Conservation (phyloP, 2,329 filamentous ascomycete genomes). For the Botrytis byssoidea region DNA sequence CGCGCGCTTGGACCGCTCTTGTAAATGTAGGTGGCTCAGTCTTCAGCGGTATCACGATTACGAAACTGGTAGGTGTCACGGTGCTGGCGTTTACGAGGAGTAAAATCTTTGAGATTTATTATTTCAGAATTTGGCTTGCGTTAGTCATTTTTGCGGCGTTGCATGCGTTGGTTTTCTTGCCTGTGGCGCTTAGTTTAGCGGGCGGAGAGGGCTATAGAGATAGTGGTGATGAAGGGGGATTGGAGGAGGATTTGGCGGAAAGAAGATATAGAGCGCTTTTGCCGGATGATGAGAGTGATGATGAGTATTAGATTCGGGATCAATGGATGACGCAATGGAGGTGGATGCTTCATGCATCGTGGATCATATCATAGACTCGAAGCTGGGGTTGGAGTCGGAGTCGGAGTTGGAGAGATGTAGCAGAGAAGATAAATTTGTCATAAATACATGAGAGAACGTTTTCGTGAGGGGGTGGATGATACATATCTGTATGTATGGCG, state of each 20-base stretch:
- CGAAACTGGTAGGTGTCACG: conserved; percentile 86
- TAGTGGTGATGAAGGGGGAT: conserved; percentile 78
- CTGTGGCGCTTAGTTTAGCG: conserved; percentile 80
- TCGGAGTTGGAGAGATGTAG: neutral
- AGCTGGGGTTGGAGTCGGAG: neutral
- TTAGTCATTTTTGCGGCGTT: conserved; percentile 85
- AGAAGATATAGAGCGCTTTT: conserved; percentile 75
- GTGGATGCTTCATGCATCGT: neutral
- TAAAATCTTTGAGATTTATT: conserved; percentile 99
- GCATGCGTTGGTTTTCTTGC: conserved; percentile 88
- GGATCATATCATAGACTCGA: neutral
- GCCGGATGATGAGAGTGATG: conserved; percentile 70
- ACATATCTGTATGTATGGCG: neutral
- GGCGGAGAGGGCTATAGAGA: conserved; percentile 89
- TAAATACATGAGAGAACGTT: neutral
- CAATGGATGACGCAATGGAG: neutral
- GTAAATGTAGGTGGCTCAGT: conserved; percentile 94
- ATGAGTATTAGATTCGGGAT: conserved; percentile 27
- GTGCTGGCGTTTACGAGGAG: conserved; percentile 92
- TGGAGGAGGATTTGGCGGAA: conserved; percentile 84
- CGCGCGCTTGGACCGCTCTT: conserved; percentile 86
- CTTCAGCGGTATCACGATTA: conserved; percentile 93
- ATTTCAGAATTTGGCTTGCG: conserved; percentile 94
- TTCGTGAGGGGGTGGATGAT: neutral
- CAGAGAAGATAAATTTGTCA: neutral